Percentiles rank a stretch among this genome's conserved stretches.
phyloP scores from a whole-genome alignment of 1,139 yeast genomes.

The Nadsonia starkeyi-henricii region DNA sequence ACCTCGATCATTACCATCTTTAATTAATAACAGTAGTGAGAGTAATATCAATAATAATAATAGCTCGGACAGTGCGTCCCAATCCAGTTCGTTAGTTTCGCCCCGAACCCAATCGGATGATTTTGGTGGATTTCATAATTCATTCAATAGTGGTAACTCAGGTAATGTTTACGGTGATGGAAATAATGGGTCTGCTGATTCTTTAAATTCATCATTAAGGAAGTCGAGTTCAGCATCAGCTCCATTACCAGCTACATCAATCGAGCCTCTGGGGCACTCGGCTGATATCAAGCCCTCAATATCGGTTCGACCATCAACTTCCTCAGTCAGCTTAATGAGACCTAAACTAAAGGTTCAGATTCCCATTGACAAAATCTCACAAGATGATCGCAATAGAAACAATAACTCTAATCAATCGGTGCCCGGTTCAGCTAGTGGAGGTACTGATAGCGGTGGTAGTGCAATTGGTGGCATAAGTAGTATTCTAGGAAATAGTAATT shows the following conservation, averaged over 20 bases:
- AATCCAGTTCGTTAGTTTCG: slow-evolving; percentile 8
- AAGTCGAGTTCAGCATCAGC: slow-evolving; percentile 1
- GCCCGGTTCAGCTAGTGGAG: slow-evolving; percentile 8
- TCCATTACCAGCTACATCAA: background rate
- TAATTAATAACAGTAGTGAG: slow-evolving; percentile 6
- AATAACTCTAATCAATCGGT: background rate
- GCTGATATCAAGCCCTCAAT: slow-evolving; percentile 3
- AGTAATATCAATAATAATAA: slow-evolving; percentile 6
- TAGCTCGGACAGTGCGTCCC: slow-evolving; percentile 3
- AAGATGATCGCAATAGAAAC: background rate
- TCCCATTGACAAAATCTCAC: slow-evolving; percentile 14
- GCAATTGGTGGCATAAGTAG: background rate
- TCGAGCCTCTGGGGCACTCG: slow-evolving; percentile 1
- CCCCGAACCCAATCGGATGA: slow-evolving; percentile 6
- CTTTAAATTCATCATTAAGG: background rate
- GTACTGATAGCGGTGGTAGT: background rate
- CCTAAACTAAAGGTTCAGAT: slow-evolving; percentile 29
- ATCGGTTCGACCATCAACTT: slow-evolving; percentile 3
- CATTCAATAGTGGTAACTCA: slow-evolving; percentile 3
- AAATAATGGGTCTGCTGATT: slow-evolving; percentile 1
- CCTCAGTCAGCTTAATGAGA: slow-evolving; percentile 13
- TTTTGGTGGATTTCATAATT: slow-evolving; percentile 2
- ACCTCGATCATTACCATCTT: slow-evolving; percentile 7
- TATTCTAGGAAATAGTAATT: background rate
- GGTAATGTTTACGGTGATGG: slow-evolving; percentile 4